Evolutionary conservation across 805 yeast species (phyloP), one percentile per base, ranked within the genome.

Genomic region (Ogataea nitratoaversa): DNA sequence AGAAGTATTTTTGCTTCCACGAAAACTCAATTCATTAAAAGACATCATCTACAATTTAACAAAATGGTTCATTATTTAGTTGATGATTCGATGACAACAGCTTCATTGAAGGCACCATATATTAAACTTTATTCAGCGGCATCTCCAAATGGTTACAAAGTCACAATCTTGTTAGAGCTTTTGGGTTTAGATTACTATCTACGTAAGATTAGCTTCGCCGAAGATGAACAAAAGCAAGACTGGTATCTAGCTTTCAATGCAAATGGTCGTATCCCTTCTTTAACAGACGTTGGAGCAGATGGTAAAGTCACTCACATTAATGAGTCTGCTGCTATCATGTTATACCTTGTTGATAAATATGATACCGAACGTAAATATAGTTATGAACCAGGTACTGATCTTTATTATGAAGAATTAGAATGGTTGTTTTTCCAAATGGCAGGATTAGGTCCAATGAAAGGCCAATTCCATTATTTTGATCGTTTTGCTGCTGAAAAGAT

Each of bases 291-390:
- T 19, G 54, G 59, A 29, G 52, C 55, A 27, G 64, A 70, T 5
- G 80, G 78, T 4, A 58, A 71, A 30, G 56, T 56, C 6, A 65
- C 66, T 22, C 62, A 72, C 18, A 53, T 82, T 19, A 70, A 71
- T 48, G 86, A 81, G 59, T 68, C 80, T 27, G 85, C 74, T 23
- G 84, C 86, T 2, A 79, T 81, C 45, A 56, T 82, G 58, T 61
- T 66, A 43, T 82, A 78, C 55, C 57, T 81, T 30, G 77, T 75
- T 40, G 84, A 78, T 47, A 76, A 70, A 46, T 82, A 74, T 54
- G 87, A 82, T 53, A 70, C 59, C 38, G 77, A 76, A 8, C 56
- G 68, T 44, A 74, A 74, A 56, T 70, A 46, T 48, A 66, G 72
- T 19, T 73, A 59, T 45, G 62, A 59, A 22, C 46, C 53, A 5